Percentiles rank a stretch among this genome's conserved stretches.
phyloP scores from a whole-genome alignment of 1,139 yeast genomes.

The Blastobotrys malaysiensis region DNA sequence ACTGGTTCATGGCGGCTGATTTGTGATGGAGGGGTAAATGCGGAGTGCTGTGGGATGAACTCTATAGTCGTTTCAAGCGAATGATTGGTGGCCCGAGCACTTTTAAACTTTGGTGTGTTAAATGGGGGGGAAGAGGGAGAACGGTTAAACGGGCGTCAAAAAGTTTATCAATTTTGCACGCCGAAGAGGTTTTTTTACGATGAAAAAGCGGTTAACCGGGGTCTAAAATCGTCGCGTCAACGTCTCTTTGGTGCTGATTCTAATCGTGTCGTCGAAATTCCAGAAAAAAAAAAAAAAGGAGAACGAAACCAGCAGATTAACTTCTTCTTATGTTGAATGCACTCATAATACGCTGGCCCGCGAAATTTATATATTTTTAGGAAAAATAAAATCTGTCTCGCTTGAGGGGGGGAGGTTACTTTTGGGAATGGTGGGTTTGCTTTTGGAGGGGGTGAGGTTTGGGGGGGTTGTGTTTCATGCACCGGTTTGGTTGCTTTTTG shows the following conservation, averaged over 20 bases:
- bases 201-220: too few relatives aligned
- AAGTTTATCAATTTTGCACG: too few relatives aligned
- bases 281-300: neutral
- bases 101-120: neutral
- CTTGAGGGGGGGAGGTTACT: neutral
- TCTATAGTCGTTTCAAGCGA: neutral
- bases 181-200: too few relatives aligned
- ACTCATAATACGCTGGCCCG: neutral
- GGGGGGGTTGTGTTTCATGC: neutral
- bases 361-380: neutral
- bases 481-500: neutral
- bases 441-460: neutral
- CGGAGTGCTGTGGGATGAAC: neutral
- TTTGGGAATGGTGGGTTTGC: neutral
- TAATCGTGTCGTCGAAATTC: too few relatives aligned
- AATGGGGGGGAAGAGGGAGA: too few relatives aligned
- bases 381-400: neutral
- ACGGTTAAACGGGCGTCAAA: too few relatives aligned
- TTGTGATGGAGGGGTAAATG: neutral
- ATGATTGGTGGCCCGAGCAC: neutral
- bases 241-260: too few relatives aligned
- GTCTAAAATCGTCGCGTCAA: too few relatives aligned
- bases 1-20: neutral
- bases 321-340: neutral
- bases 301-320: slow-evolving; percentile 1